Conservation (phyloP, 2,329 filamentous ascomycete species). For the Arthrobotrys entomopaga region DNA sequence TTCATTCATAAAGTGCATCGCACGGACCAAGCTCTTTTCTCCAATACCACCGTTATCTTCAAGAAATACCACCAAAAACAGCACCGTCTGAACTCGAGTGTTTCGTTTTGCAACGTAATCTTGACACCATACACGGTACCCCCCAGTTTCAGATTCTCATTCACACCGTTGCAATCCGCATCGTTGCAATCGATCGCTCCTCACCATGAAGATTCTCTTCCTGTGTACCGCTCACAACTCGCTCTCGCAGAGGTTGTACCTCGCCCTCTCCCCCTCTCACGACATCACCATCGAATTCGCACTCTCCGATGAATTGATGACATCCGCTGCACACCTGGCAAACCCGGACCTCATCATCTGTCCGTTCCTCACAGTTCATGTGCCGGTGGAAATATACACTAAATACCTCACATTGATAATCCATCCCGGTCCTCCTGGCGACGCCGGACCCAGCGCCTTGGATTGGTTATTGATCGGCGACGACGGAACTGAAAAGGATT, state of each 20-base stretch:
- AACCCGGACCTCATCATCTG: slow-evolving; percentile 63
- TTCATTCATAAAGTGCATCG: too few relatives aligned
- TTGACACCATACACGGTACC: too few relatives aligned
- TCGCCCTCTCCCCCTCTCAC: slow-evolving; percentile 61
- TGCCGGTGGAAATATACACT: slow-evolving; percentile 62
- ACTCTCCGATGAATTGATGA: slow-evolving; percentile 60
- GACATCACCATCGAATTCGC: slow-evolving; percentile 63
- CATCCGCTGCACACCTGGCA: slow-evolving; percentile 62
- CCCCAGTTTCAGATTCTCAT: not conserved
- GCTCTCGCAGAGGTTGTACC: slow-evolving; percentile 63
- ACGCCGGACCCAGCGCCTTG: slow-evolving; percentile 63
- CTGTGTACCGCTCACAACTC: slow-evolving; percentile 65
- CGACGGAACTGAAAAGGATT: slow-evolving; percentile 61
- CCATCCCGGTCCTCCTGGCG: slow-evolving; percentile 64
- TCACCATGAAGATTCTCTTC: slow-evolving; percentile 63
- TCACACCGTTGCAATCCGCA: not conserved
- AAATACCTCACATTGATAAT: slow-evolving; percentile 63
- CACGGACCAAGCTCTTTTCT: too few relatives aligned
- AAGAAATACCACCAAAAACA: too few relatives aligned
- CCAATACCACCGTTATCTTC: too few relatives aligned
- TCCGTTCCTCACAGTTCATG: slow-evolving; percentile 63
- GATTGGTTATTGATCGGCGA: slow-evolving; percentile 65
- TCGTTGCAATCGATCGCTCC: not conserved
- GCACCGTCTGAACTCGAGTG: too few relatives aligned
- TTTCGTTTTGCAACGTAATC: too few relatives aligned